Evolutionary conservation across 192 early-diverging fungal genomes (phyloP).

Genomic region (Gaertneriomyces sp.): DNA sequence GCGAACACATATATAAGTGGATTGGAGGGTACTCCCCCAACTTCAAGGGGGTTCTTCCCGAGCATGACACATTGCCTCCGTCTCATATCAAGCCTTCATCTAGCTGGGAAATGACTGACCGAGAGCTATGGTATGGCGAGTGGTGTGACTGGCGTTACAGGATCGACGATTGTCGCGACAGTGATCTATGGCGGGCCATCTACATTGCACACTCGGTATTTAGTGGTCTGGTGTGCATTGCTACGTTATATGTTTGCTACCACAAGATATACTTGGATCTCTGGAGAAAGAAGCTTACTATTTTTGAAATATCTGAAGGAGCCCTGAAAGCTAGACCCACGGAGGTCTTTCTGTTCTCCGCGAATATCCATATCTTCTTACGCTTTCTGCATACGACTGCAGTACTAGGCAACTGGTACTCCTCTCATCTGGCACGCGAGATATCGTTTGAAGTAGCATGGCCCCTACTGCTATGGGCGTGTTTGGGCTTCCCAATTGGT

Average conservation of each 20-base stretch:
- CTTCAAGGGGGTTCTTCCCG: too few species aligned
- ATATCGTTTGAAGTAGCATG: slow-evolving; percentile 1
- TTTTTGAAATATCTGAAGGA: slow-evolving; percentile 13
- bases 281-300: not conserved
- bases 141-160: too few species aligned
- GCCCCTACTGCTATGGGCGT: not conserved
- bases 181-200: too few species aligned
- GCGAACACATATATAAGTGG: too few species aligned
- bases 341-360: slow-evolving; percentile 4
- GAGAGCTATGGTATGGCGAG: too few species aligned
- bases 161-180: too few species aligned
- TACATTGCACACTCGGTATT: too few species aligned
- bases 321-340: slow-evolving; percentile 6
- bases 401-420: not conserved
- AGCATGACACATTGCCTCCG: too few species aligned
- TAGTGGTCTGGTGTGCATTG: too few species aligned
- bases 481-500: slow-evolving; percentile 1
- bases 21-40: too few species aligned
- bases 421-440: not conserved
- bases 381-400: not conserved
- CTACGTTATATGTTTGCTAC: not conserved
- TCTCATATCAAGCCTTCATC: too few species aligned
- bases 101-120: too few species aligned
- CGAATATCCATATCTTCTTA: not conserved
- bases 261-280: not conserved